Evolutionary conservation across 164 flowering plant genomes (phyloP), one percentile per base, ranked within the genome.

Genomic region (Nymphaea thermarum): DNA sequence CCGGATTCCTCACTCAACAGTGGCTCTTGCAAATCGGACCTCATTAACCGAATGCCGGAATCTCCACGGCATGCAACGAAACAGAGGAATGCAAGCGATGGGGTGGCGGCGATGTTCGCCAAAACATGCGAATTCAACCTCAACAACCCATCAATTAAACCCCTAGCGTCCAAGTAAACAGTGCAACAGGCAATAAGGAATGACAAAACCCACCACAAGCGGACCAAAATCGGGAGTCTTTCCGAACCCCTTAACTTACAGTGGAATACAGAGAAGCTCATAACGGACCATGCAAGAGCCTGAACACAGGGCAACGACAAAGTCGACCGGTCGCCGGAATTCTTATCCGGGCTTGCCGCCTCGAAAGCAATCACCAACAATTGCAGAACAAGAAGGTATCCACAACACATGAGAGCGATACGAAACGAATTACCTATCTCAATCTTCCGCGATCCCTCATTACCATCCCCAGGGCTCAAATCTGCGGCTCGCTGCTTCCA

Each of bases 1-100:
- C 90, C 97, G 42, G 93, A 76, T 72, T 92, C 98, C 76, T 90
- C 99, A 78, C 89, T 96, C 55, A 66, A 84, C 84, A 94, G 79
- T 51, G 99, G 97, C 78, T 92, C 91, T 68, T 80, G 97, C 77
- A 90, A 87, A 71, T 85, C 89, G 67, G 86, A 75, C 77, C 79
- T 79, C 72, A 60, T 47, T 44, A 86, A 78, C 66, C 83, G 75
- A 17, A 95, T 86, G n/a, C 98, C 96, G 6, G 91, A 81, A 64
- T 65, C 75, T 66, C 98, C 99, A 62, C 85, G 84, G 68, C 80
- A 44, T 8, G 94, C 92, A 60, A 82, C 72, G 57, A 87, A 84
- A 76, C 86, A 88, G 2, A 95, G 87, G 67, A 90, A 90, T 64
- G 82, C 84, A 68, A 89, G 80, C 65, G 98, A 91, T 1, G 98